A percentile compares a stretch with the other conserved stretches of the same genome.
phyloP scores from a whole-genome alignment of 164 flowering plant species.

The Aristolochia californica region DNA sequence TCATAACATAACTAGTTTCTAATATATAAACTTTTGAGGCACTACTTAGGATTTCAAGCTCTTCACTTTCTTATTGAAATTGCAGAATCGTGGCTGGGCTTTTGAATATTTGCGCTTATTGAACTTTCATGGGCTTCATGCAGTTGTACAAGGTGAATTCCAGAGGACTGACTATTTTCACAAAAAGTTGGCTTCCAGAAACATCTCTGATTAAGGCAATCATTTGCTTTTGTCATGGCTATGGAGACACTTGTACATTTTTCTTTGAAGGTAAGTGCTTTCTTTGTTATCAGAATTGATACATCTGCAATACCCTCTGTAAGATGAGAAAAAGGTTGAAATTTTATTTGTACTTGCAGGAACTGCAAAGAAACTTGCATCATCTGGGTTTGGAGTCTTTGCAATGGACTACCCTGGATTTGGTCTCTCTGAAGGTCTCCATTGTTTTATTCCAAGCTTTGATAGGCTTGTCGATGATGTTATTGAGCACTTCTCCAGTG shows the following conservation, averaged over 20 bases:
- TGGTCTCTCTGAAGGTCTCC: slow-evolving; percentile 97
- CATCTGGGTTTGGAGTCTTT: slow-evolving; percentile 81
- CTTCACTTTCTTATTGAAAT: too few relatives aligned
- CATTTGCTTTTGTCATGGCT: slow-evolving; percentile 85
- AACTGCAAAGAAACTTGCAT: slow-evolving; percentile 78
- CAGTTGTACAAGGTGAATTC: slow-evolving; percentile 81
- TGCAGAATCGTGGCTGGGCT: too few relatives aligned
- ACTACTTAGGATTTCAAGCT: too few relatives aligned
- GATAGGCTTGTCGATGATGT: slow-evolving; percentile 81
- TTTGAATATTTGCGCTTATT: too few relatives aligned
- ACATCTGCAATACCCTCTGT: background rate
- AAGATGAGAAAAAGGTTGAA: too few relatives aligned
- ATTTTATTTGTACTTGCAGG: slow-evolving; percentile 35
- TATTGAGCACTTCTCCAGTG: slow-evolving; percentile 70
- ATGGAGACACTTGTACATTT: slow-evolving; percentile 97
- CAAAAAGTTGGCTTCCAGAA: slow-evolving; percentile 86
- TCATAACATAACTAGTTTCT: too few relatives aligned
- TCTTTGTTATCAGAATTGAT: background rate
- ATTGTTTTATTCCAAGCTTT: slow-evolving; percentile 74
- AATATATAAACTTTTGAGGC: background rate
- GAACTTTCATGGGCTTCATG: background rate
- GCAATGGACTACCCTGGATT: slow-evolving; percentile 97
- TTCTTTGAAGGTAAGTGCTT: slow-evolving; percentile 78
- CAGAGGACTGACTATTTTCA: slow-evolving; percentile 72
- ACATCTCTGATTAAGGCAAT: slow-evolving; percentile 52